Percentiles rank a stretch among this genome's conserved stretches.
These are phyloP conservation scores for Dipteronia sinensis DNA, from an alignment of 345 rosid species.

Conservation along the genomic window DNA sequence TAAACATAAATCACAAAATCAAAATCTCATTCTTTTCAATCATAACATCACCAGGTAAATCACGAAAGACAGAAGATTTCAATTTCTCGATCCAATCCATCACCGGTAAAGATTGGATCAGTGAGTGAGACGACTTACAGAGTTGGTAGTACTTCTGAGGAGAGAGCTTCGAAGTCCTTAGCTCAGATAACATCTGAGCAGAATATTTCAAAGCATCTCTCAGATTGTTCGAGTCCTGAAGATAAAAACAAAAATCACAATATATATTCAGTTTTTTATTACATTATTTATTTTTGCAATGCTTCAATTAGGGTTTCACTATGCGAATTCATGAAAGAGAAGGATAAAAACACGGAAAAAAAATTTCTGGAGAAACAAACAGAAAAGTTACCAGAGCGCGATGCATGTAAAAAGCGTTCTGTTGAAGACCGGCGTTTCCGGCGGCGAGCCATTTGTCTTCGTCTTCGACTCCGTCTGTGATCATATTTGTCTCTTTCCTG, in stretches of 20 bases:
- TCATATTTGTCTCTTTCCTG: constrained; percentile 49
- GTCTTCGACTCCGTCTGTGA: constrained; percentile 84
- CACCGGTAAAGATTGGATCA: constrained; percentile 26
- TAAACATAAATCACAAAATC: not conserved
- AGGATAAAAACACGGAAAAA: not conserved
- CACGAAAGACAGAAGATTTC: not conserved
- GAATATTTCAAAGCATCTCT: constrained; percentile 97
- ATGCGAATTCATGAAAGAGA: not conserved
- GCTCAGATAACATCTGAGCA: constrained; percentile 98
- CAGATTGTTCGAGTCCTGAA: constrained; percentile 90
- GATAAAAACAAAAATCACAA: not conserved
- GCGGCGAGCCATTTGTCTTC: constrained; percentile 99
- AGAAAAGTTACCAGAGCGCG: constrained; percentile 77
- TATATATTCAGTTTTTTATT: not conserved
- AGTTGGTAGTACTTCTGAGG: constrained; percentile 95
- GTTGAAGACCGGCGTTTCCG: constrained; percentile 91
- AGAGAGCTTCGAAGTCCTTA: constrained; percentile 95
- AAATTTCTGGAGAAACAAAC: constrained; percentile 24
- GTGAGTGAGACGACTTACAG: constrained; percentile 51
- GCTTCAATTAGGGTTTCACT: constrained; percentile 34
- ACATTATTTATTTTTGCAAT: not conserved
- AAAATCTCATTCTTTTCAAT: too few relatives aligned
- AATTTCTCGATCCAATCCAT: constrained; percentile 7
- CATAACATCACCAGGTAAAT: not conserved
- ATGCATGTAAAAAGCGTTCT: constrained; percentile 96